Conservation (phyloP, 73 alveolate genomes). For the Tetrahymena borealis region DNA sequence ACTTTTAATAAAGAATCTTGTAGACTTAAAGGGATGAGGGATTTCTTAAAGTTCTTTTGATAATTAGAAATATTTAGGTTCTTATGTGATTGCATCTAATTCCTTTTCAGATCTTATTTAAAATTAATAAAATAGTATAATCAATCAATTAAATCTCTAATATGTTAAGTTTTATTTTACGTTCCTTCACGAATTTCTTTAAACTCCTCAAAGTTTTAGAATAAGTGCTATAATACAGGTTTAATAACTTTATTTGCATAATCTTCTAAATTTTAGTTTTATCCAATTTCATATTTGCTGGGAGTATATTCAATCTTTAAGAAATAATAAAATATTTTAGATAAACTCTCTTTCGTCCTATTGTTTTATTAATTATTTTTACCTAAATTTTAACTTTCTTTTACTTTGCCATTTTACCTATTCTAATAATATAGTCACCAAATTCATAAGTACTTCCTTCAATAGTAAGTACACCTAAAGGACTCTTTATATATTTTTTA, state of each 20-base stretch:
- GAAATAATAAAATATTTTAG: too few relatives aligned
- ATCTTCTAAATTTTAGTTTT: background rate
- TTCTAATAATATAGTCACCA: background rate
- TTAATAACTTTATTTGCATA: background rate
- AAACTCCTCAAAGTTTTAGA: background rate
- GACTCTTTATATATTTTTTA: background rate
- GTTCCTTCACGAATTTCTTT: background rate
- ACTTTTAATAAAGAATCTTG: background rate
- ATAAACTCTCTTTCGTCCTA: background rate
- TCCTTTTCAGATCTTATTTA: background rate
- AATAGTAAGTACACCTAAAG: background rate
- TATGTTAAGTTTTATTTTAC: background rate
- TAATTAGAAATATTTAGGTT: background rate
- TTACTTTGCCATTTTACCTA: background rate
- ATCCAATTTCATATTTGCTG: background rate
- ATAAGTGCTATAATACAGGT: background rate
- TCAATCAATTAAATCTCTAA: background rate
- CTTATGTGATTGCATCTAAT: background rate
- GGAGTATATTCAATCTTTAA: background rate
- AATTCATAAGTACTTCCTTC: background rate
- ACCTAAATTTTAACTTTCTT: background rate
- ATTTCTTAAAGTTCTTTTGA: background rate
- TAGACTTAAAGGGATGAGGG: background rate
- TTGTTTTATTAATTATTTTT: background rate
- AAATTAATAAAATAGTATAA: background rate